A percentile compares a stretch with the other conserved stretches of the same genome.
Evolutionary conservation across 179 eudicot genomes (phyloP).

Genomic region (Beta macrorhiza): DNA sequence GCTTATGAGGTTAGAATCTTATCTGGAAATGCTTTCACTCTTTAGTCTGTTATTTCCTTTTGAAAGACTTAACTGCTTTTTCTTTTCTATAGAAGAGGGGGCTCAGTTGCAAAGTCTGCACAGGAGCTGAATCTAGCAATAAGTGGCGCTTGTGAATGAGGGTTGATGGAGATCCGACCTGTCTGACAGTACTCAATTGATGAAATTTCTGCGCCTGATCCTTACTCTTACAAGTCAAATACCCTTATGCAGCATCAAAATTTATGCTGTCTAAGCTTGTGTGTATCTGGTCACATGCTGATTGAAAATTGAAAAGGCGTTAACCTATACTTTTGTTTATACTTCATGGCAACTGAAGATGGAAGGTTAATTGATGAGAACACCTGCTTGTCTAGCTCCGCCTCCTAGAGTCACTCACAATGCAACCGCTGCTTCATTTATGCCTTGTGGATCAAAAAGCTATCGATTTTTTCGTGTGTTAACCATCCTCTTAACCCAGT

Average conservation of each 20-base stretch:
- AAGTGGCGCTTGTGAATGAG: slow-evolving; percentile 52
- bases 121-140: slow-evolving; percentile 81
- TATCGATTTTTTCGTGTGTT: background rate
- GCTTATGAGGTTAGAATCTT: slow-evolving; percentile 64
- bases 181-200: slow-evolving; percentile 4
- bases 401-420: background rate
- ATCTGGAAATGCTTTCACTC: slow-evolving; percentile 8
- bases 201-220: slow-evolving; percentile 12
- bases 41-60: background rate
- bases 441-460: slow-evolving; percentile 21
- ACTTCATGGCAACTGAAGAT: slow-evolving; percentile 25
- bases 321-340: slow-evolving; percentile 32
- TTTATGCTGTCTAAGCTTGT: background rate
- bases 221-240: background rate
- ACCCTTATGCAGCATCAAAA: slow-evolving; percentile 12
- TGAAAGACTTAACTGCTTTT: slow-evolving; percentile 6
- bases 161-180: slow-evolving; percentile 1
- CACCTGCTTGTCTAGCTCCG: slow-evolving; percentile 10
- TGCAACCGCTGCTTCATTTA: slow-evolving; percentile 9
- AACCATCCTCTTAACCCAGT: slow-evolving; percentile 10
- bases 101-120: slow-evolving; percentile 78
- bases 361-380: slow-evolving; percentile 16
- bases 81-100: slow-evolving; percentile 64
- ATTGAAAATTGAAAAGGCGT: slow-evolving; percentile 19
- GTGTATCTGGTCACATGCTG: slow-evolving; percentile 23